Conservation (phyloP, 2,329 filamentous ascomycete genomes). For the Trichoderma pleuroti region DNA sequence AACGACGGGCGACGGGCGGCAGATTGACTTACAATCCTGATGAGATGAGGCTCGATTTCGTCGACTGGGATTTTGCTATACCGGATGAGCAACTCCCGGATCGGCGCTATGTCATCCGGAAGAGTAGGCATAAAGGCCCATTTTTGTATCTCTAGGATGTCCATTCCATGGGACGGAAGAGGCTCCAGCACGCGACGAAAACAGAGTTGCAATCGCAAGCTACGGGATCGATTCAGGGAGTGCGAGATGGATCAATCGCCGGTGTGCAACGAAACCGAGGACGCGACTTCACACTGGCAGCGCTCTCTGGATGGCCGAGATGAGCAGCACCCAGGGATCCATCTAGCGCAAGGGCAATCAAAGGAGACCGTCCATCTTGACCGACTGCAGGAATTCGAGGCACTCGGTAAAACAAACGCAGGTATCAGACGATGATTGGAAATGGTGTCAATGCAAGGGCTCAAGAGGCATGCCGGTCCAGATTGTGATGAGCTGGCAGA, state of each 20-base stretch:
- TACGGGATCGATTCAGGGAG: not conserved
- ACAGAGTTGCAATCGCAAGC: not conserved
- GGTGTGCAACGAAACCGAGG: not conserved
- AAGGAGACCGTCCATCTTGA: slow-evolving; percentile 1
- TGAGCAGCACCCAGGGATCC: slow-evolving; percentile 4
- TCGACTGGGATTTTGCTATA: slow-evolving; percentile 38
- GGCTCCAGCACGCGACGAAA: not conserved
- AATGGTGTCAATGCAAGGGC: not conserved
- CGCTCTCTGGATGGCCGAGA: not conserved
- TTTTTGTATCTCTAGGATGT: slow-evolving; percentile 33
- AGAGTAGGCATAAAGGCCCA: slow-evolving; percentile 38
- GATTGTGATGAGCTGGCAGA: slow-evolving; percentile 8
- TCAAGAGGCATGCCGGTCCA: not conserved
- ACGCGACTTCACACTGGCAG: not conserved
- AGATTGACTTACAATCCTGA: slow-evolving; percentile 32
- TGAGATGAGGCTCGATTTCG: slow-evolving; percentile 36
- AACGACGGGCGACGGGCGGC: not conserved
- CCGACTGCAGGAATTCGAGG: not conserved
- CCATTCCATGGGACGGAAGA: slow-evolving; percentile 27
- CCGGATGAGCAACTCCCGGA: slow-evolving; percentile 35
- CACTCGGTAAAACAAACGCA: not conserved
- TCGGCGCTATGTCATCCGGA: slow-evolving; percentile 36
- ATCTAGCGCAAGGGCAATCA: not conserved
- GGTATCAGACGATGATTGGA: not conserved
- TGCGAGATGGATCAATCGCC: slow-evolving; percentile 18